These are phyloP conservation scores for Scalesia atractyloides DNA, from an alignment of 129 eudicot species.

Conservation along the genomic window DNA sequence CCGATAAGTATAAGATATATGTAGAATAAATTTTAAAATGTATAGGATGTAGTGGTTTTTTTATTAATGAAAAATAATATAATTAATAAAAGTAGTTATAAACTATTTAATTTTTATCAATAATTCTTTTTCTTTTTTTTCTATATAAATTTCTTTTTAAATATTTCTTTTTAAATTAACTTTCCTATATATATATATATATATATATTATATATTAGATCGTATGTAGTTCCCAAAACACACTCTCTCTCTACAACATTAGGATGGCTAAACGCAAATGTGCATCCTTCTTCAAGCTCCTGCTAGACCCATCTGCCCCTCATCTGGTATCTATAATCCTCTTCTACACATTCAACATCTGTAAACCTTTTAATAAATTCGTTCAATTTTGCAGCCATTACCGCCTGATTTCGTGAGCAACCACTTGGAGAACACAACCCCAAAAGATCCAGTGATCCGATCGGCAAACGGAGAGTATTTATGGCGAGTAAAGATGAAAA, in stretches of 20 bases:
- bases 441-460: constrained; percentile 1
- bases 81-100: too few species aligned
- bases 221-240: not conserved
- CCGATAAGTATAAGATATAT: too few species aligned
- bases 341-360: not conserved
- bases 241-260: not conserved
- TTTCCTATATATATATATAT: too few species aligned
- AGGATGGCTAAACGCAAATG: not conserved
- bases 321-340: constrained; percentile 18
- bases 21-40: too few species aligned
- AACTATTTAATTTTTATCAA: too few species aligned
- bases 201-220: too few species aligned
- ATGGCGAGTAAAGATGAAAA: constrained; percentile 19
- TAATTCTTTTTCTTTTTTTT: too few species aligned
- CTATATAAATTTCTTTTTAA: too few species aligned
- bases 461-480: constrained; percentile 20
- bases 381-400: constrained; percentile 26
- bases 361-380: not conserved
- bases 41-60: too few species aligned
- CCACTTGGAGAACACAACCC: constrained; percentile 19
- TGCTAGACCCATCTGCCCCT: constrained; percentile 23
- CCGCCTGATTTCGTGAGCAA: constrained; percentile 22
- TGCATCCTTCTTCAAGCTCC: constrained; percentile 18
- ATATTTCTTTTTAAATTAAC: too few species aligned
- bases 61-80: too few species aligned